These are phyloP conservation scores for Fusarium scirpi DNA, from an alignment of 2,329 filamentous ascomycete genomes.

Conservation along the genomic window DNA sequence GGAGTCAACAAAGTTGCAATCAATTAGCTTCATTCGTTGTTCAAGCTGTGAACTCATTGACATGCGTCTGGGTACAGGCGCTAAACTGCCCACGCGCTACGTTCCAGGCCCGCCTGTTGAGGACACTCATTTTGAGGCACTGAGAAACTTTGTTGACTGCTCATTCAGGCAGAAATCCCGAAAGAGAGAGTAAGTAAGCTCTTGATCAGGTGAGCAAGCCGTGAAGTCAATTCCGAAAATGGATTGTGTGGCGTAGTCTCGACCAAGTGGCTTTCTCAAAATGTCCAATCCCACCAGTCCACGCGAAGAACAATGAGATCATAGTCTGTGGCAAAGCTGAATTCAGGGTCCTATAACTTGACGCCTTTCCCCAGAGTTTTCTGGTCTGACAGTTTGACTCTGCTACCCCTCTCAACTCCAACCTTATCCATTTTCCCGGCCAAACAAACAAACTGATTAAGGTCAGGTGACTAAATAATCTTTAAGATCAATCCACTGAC, in stretches of 20 bases:
- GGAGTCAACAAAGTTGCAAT: not conserved
- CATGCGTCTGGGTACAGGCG: not conserved
- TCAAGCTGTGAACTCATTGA: not conserved
- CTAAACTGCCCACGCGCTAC: not conserved
- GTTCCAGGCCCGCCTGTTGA: not conserved
- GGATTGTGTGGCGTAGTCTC: constrained; percentile 3
- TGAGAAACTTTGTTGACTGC: too few relatives aligned
- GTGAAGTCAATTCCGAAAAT: not conserved
- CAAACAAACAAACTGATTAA: not conserved
- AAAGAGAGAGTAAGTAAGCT: not conserved
- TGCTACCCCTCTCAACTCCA: not conserved
- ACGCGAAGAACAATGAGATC: not conserved
- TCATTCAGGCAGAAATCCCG: not conserved
- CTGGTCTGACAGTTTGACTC: not conserved
- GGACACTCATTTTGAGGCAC: not conserved
- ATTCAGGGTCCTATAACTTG: not conserved
- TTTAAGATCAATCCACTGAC: not conserved
- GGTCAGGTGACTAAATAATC: not conserved
- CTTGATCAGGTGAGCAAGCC: not conserved
- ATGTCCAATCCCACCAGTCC: not conserved
- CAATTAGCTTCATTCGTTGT: too few relatives aligned
- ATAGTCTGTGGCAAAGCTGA: not conserved
- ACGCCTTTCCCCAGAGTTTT: not conserved
- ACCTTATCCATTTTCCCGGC: not conserved
- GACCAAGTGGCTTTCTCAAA: not conserved